These are phyloP conservation scores for Kwoniella shandongensis DNA, from an alignment of 768 basidiomycete genomes.

Conservation along the genomic window DNA sequence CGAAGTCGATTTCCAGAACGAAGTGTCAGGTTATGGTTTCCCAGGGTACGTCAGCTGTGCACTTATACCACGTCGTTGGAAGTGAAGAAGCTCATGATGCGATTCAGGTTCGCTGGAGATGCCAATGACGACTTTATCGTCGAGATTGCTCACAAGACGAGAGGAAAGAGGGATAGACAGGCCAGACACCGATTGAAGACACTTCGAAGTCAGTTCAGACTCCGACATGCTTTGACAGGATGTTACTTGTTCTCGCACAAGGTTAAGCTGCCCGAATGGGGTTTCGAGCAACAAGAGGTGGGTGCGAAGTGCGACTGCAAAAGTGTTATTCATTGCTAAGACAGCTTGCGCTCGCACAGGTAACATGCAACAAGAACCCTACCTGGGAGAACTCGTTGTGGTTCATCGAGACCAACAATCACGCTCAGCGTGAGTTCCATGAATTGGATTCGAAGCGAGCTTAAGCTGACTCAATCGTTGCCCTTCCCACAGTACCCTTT, in stretches of 20 bases:
- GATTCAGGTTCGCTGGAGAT: constrained; percentile 67
- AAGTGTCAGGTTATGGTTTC: constrained; percentile 92
- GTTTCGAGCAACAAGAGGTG: constrained; percentile 92
- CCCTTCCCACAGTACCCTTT: constrained; percentile 65
- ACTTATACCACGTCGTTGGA: background rate
- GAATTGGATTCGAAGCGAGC: background rate
- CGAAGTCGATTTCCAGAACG: constrained; percentile 98
- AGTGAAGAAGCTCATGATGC: constrained; percentile 1
- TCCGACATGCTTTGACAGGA: constrained; percentile 80
- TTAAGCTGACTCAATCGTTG: constrained; percentile 3
- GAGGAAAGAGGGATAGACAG: constrained; percentile 57
- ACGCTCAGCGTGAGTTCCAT: constrained; percentile 65
- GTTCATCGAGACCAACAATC: constrained; percentile 84
- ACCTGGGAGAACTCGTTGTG: constrained; percentile 84
- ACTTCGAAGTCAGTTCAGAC: constrained; percentile 74
- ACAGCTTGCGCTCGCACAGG: constrained; percentile 17
- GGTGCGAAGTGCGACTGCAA: background rate
- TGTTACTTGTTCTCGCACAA: constrained; percentile 99
- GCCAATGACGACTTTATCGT: constrained; percentile 85
- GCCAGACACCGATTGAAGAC: constrained; percentile 73
- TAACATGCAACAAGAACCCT: constrained; percentile 98
- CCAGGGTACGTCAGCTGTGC: constrained; percentile 57
- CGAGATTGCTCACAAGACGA: constrained; percentile 72
- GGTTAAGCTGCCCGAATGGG: constrained; percentile 97
- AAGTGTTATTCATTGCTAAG: background rate